Conservation (phyloP, 2,329 filamentous ascomycete genomes). For the Chlorencoelia australis region DNA sequence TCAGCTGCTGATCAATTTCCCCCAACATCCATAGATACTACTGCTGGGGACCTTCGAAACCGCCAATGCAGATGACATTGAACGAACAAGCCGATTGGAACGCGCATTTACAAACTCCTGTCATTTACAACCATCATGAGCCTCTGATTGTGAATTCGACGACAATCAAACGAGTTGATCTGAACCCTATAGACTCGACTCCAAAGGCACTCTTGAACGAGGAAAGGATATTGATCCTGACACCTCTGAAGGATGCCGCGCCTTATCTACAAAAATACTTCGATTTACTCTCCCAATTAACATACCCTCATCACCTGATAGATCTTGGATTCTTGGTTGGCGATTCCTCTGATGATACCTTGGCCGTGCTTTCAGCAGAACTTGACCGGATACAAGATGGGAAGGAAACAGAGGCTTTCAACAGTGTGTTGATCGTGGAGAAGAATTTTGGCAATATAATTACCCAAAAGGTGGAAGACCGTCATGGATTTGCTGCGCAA, state of each 20-base stretch:
- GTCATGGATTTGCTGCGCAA: constrained; percentile 80
- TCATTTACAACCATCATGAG: constrained; percentile 92
- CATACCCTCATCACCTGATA: constrained; percentile 91
- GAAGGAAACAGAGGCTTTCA: constrained; percentile 64
- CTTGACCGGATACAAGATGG: constrained; percentile 79
- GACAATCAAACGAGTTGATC: constrained; percentile 68
- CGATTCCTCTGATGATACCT: constrained; percentile 83
- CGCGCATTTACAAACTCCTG: constrained; percentile 78
- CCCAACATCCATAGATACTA: constrained; percentile 70
- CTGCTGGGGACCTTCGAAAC: constrained; percentile 89
- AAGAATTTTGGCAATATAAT: constrained; percentile 66
- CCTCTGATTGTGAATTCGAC: constrained; percentile 75
- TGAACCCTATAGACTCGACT: constrained; percentile 78
- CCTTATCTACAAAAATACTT: constrained; percentile 81
- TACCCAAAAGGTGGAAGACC: constrained; percentile 68
- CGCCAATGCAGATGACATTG: constrained; percentile 89
- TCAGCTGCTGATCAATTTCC: constrained; percentile 10
- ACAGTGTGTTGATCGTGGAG: constrained; percentile 72
- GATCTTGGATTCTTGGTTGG: constrained; percentile 91
- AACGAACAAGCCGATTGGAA: constrained; percentile 91
- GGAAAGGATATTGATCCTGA: constrained; percentile 84
- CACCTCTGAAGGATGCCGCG: constrained; percentile 83
- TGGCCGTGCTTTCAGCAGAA: constrained; percentile 77
- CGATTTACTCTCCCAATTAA: constrained; percentile 78
- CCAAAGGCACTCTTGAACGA: constrained; percentile 67